phyloP scores from a whole-genome alignment of 2,329 filamentous ascomycete genomes.

The Colletotrichum scovillei region DNA sequence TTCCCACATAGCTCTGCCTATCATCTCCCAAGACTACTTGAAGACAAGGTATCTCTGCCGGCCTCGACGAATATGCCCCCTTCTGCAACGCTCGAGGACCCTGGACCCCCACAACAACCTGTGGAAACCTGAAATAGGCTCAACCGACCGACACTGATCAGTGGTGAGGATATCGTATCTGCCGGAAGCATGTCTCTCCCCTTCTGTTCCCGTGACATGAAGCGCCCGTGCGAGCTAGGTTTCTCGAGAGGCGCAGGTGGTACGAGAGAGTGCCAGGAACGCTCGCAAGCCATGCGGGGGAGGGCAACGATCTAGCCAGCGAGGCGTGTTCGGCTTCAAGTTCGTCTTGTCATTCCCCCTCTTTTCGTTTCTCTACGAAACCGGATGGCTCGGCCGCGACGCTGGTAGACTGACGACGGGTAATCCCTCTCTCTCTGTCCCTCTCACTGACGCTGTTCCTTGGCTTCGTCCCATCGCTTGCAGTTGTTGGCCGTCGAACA shows the following conservation, averaged over 20 bases:
- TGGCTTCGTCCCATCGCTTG: slow-evolving; percentile 17
- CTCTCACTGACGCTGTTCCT: slow-evolving; percentile 5
- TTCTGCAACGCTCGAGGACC: slow-evolving; percentile 16
- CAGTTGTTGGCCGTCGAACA: background rate
- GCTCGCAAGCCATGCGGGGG: slow-evolving; percentile 18
- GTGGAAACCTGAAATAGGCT: background rate
- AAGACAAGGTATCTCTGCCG: background rate
- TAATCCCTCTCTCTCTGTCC: background rate
- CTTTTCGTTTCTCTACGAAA: slow-evolving; percentile 22
- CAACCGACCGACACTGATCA: background rate
- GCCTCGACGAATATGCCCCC: background rate
- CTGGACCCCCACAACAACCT: slow-evolving; percentile 18
- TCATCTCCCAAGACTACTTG: slow-evolving; percentile 3
- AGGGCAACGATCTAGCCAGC: background rate
- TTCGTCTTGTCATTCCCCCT: slow-evolving; percentile 32
- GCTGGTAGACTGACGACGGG: background rate
- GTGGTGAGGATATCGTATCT: background rate
- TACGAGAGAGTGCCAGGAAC: slow-evolving; percentile 25
- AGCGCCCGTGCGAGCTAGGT: slow-evolving; percentile 17
- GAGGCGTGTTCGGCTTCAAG: slow-evolving; percentile 21
- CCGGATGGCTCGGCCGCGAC: slow-evolving; percentile 31
- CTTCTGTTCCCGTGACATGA: slow-evolving; percentile 10
- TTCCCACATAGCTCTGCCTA: slow-evolving; percentile 3
- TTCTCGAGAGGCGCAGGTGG: slow-evolving; percentile 24
- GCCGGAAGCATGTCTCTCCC: background rate